Evolutionary conservation across 345 rosid species (phyloP).

Genomic region (Eucalyptus shirleyi): DNA sequence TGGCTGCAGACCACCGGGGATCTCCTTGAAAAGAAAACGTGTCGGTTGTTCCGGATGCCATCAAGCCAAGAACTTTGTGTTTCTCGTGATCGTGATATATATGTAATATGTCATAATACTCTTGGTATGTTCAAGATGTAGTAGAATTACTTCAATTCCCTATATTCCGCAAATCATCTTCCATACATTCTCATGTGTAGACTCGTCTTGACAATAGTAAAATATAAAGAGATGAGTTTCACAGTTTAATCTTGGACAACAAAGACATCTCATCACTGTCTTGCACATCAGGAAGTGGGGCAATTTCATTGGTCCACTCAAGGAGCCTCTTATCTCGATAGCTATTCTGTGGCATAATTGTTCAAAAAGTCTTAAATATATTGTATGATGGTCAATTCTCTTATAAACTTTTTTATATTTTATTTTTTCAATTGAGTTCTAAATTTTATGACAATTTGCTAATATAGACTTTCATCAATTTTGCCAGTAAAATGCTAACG

Average conservation of each 20-base stretch:
- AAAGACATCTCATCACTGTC: neutral
- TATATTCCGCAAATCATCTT: neutral
- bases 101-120: neutral
- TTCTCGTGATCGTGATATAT: neutral
- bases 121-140: neutral
- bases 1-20: rapidly evolving
- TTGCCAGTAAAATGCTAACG: rapidly evolving
- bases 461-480: no score
- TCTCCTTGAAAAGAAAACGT: neutral
- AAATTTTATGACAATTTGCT: no score
- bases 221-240: neutral
- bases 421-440: no score
- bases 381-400: neutral
- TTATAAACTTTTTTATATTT: no score
- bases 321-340: neutral
- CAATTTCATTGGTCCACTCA: neutral
- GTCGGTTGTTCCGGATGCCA: neutral
- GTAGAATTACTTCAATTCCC: neutral
- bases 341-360: neutral
- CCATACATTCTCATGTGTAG: neutral
- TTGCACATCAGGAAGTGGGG: neutral
- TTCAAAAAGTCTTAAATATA: neutral
- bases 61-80: neutral
- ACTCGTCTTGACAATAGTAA: neutral
- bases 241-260: neutral